Evolutionary conservation across 2,329 filamentous ascomycete genomes (phyloP).

Genomic region (Calonectria crousiana): DNA sequence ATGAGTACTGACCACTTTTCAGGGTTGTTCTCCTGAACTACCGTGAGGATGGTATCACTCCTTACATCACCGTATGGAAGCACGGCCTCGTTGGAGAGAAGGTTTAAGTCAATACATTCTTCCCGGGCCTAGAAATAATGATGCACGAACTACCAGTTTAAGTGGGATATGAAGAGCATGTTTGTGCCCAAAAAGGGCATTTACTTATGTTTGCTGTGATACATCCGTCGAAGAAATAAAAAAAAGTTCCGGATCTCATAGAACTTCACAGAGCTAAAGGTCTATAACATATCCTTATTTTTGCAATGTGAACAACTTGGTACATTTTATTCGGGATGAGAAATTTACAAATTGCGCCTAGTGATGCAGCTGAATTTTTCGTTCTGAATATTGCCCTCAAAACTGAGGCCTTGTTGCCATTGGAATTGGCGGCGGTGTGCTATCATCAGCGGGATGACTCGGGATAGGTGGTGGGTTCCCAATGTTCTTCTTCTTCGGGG

Average conservation of each 20-base stretch:
- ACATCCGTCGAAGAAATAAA: conserved; percentile 38
- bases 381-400: conserved; percentile 35
- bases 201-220: conserved; percentile 30
- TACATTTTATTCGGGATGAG: too few relatives aligned
- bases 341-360: conserved; percentile 22
- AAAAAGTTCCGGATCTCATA: conserved; percentile 34
- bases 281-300: not conserved
- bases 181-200: conserved; percentile 33
- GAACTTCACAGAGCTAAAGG: not conserved
- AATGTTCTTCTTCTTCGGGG: conserved; percentile 65
- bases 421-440: conserved; percentile 64
- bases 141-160: conserved; percentile 35
- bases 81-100: conserved; percentile 90
- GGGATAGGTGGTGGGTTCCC: conserved; percentile 30
- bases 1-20: conserved; percentile 20
- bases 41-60: conserved; percentile 94
- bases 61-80: conserved; percentile 94
- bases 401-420: conserved; percentile 63
- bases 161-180: conserved; percentile 29
- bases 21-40: conserved; percentile 96
- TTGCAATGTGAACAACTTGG: not conserved
- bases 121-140: conserved; percentile 28
- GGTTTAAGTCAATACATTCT: conserved; percentile 72
- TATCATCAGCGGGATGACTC: conserved; percentile 41
- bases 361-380: conserved; percentile 21